Percentiles rank a stretch among this genome's conserved stretches.
These are phyloP conservation scores for Dichotomopilus funicola DNA, from an alignment of 2,329 filamentous ascomycete species.

Conservation along the genomic window DNA sequence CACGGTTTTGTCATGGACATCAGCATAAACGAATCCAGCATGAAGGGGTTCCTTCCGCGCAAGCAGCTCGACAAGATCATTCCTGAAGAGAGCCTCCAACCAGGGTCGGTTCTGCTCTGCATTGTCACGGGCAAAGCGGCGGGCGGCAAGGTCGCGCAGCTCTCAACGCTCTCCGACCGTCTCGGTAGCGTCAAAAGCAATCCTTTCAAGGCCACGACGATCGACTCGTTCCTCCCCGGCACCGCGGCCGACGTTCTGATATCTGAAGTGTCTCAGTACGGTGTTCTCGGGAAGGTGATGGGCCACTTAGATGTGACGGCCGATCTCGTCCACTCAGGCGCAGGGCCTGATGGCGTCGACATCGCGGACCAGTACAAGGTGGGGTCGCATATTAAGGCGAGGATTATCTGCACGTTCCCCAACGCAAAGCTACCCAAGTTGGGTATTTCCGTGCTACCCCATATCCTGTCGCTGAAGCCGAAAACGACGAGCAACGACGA, in stretches of 20 bases:
- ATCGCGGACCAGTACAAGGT: slow-evolving; percentile 73
- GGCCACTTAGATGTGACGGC: slow-evolving; percentile 86
- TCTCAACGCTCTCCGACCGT: slow-evolving; percentile 67
- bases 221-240: slow-evolving; percentile 85
- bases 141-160: slow-evolving; percentile 77
- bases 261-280: slow-evolving; percentile 64
- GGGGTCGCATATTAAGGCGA: slow-evolving; percentile 75
- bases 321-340: slow-evolving; percentile 82
- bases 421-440: slow-evolving; percentile 73
- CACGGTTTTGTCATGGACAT: slow-evolving; percentile 93
- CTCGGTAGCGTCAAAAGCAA: slow-evolving; percentile 60
- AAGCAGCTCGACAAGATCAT: slow-evolving; percentile 68
- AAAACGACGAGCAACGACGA: slow-evolving; percentile 39
- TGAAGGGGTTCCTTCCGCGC: slow-evolving; percentile 78
- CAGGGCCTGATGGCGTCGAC: slow-evolving; percentile 61
- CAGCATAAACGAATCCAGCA: slow-evolving; percentile 59
- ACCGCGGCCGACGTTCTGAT: slow-evolving; percentile 83
- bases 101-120: slow-evolving; percentile 80
- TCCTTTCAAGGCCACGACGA: slow-evolving; percentile 71
- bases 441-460: slow-evolving; percentile 81
- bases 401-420: slow-evolving; percentile 84
- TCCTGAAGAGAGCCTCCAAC: slow-evolving; percentile 62
- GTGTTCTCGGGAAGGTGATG: slow-evolving; percentile 85
- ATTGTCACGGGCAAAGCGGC: slow-evolving; percentile 68
- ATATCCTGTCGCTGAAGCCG: slow-evolving; percentile 59